These are phyloP conservation scores for Cyclostephanos tholiformis DNA, from an alignment of 108 stramenopile species.

Conservation along the genomic window DNA sequence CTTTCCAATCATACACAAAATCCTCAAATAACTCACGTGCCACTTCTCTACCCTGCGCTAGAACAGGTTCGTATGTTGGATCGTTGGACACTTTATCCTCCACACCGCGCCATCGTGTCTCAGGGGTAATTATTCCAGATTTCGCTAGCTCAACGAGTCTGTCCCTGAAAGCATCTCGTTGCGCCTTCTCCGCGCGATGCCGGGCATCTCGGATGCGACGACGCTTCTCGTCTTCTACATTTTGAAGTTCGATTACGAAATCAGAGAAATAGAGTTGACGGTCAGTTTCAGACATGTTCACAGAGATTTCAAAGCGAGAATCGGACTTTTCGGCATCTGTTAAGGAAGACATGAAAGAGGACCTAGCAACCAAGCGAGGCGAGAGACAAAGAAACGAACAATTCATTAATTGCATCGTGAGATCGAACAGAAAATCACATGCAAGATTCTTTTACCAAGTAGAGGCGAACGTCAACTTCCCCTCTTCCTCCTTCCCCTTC, in stretches of 20 bases:
- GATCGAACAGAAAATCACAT: slow-evolving; percentile 4
- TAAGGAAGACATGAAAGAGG: slow-evolving; percentile 60
- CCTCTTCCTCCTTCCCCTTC: slow-evolving; percentile 65
- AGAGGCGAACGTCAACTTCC: slow-evolving; percentile 68
- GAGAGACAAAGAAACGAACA: neutral
- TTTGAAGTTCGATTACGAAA: slow-evolving; percentile 74
- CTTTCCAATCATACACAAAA: slow-evolving; percentile 78
- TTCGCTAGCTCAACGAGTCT: slow-evolving; percentile 52
- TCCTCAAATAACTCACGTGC: slow-evolving; percentile 79
- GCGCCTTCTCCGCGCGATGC: slow-evolving; percentile 75
- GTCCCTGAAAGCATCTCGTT: slow-evolving; percentile 68
- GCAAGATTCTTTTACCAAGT: slow-evolving; percentile 58
- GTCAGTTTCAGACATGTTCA: slow-evolving; percentile 63
- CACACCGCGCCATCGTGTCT: slow-evolving; percentile 59
- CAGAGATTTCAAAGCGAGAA: slow-evolving; percentile 58
- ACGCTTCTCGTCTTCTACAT: slow-evolving; percentile 78
- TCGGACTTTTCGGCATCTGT: slow-evolving; percentile 53
- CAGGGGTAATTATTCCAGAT: slow-evolving; percentile 60
- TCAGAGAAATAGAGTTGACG: slow-evolving; percentile 79
- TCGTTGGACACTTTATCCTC: slow-evolving; percentile 57
- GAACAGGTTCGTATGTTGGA: slow-evolving; percentile 54
- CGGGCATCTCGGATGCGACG: slow-evolving; percentile 76
- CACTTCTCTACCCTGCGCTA: slow-evolving; percentile 66
- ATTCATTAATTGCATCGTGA: neutral
- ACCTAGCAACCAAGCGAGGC: slow-evolving; percentile 17